These are phyloP conservation scores for Onygena corvina DNA, from an alignment of 2,329 filamentous ascomycete genomes.

Conservation along the genomic window DNA sequence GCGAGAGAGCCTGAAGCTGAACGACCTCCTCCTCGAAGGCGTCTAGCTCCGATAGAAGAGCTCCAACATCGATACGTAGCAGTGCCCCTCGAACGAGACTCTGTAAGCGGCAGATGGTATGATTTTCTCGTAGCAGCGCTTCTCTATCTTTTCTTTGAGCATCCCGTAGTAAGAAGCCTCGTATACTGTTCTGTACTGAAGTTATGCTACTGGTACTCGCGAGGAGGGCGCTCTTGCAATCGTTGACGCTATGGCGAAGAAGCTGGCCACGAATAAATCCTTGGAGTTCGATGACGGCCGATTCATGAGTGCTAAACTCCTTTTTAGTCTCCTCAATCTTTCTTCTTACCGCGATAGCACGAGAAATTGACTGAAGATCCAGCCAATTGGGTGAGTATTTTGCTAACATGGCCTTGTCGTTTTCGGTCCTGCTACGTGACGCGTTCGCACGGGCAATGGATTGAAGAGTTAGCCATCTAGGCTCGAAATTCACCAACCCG, in stretches of 20 bases:
- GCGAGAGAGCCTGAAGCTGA: slow-evolving; percentile 60
- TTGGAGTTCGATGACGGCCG: slow-evolving; percentile 25
- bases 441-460: neutral
- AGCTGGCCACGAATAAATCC: slow-evolving; percentile 24
- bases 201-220: slow-evolving; percentile 35
- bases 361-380: slow-evolving; percentile 36
- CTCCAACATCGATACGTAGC: slow-evolving; percentile 30
- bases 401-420: neutral
- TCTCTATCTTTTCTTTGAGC: slow-evolving; percentile 23
- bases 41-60: slow-evolving; percentile 56
- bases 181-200: slow-evolving; percentile 42
- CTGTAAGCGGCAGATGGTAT: slow-evolving; percentile 28
- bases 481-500: slow-evolving; percentile 31
- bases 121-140: slow-evolving; percentile 23
- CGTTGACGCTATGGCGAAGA: slow-evolving; percentile 24
- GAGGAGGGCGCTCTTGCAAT: slow-evolving; percentile 30
- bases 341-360: slow-evolving; percentile 28
- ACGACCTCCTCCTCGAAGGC: slow-evolving; percentile 55
- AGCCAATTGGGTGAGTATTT: slow-evolving; percentile 22
- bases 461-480: neutral
- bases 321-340: slow-evolving; percentile 20
- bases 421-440: neutral
- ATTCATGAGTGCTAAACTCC: slow-evolving; percentile 22
- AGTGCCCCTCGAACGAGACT: slow-evolving; percentile 32
- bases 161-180: slow-evolving; percentile 31